Evolutionary conservation across 2,329 filamentous ascomycete genomes (phyloP).

Genomic region (Tympanopsis confertula): DNA sequence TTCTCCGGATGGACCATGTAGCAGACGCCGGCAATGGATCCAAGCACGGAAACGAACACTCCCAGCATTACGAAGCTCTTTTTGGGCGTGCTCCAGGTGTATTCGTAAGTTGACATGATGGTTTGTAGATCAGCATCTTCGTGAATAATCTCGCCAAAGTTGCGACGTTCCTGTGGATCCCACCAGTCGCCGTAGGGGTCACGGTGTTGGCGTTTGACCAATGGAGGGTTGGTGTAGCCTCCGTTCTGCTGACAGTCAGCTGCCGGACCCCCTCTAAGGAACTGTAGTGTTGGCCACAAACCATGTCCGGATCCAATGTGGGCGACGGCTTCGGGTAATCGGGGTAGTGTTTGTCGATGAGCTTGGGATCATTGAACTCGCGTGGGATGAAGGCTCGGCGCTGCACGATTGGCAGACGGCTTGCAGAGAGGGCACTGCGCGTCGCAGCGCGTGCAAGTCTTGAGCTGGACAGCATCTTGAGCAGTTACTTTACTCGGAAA

Average conservation of each 20-base stretch:
- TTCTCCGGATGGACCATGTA: conserved; percentile 62
- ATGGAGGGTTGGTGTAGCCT: conserved; percentile 68
- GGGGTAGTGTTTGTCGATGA: conserved; percentile 39
- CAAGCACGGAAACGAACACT: conserved; percentile 50
- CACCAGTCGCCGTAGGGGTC: conserved; percentile 92
- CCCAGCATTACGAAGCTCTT: conserved; percentile 61
- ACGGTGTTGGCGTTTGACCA: conserved; percentile 78
- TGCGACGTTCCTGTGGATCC: conserved; percentile 93
- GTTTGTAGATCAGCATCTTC: conserved; percentile 92
- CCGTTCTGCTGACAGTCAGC: conserved; percentile 51
- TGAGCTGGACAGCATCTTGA: conserved; percentile 50
- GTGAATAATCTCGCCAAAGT: conserved; percentile 91
- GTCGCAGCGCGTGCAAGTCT: conserved; percentile 42
- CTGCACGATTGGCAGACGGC: conserved; percentile 40
- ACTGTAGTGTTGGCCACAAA: too few relatives aligned
- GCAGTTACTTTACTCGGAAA: conserved; percentile 2
- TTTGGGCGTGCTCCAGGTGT: conserved; percentile 69
- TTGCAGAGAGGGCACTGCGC: conserved; percentile 28
- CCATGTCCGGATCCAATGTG: conserved; percentile 55
- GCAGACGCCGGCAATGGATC: conserved; percentile 57
- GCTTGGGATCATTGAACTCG: conserved; percentile 29
- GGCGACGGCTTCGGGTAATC: conserved; percentile 36
- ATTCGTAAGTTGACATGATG: conserved; percentile 79
- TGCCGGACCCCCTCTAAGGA: conserved; percentile 7
- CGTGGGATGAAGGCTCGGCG: conserved; percentile 44